Evolutionary conservation across 805 yeast species (phyloP), one percentile per base, ranked within the genome.

Genomic region (Starmerella apis): DNA sequence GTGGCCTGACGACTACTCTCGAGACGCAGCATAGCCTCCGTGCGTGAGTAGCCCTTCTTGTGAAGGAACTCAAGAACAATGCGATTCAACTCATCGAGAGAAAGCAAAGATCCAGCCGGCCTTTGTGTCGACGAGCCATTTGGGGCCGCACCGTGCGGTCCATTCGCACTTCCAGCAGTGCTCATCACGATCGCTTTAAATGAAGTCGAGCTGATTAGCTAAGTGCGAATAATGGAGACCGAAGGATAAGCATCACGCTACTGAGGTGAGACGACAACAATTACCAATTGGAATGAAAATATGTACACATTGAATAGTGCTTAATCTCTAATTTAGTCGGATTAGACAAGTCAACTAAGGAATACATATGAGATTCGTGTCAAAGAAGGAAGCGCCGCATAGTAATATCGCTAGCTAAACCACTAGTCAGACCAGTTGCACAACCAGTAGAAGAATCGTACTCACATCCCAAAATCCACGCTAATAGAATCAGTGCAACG

Each of bases 21-120:
- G 54, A 87, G 78, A 54, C 98, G 77, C 45, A 92, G 73, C 81
- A 88, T 85, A 2, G 95, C 87, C 65, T 92, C 99, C 0, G 98
- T 90, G 58, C 82, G 79, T 58, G 84, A 88, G 62, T 86, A 92
- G 2, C 99, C 99, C 65, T 88, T 87, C 61, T 92, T 90, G 64
- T 81, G 83, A 57, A 92, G 73, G 60, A 90, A 92, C 60, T 92
- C 98, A 60, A 92, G 72, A 30, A 92, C 97, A 62, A 92, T 86
- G 55, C 92, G 72, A 65, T 88, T 90, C 63, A 92, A 73, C 64
- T 92, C 97, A 4, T 90, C 87, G 44, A 85, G 86, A 0, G 94
- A 52, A 35, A 62, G 55, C 35, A 42, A 5, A 13, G 51, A 28
- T n/a, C 54, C 52, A 10, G 53, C 54, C 33, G 57, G 50, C 24